Evolutionary conservation across 805 yeast species (phyloP).

Genomic region (Sungouiozyma ichnusensis): DNA sequence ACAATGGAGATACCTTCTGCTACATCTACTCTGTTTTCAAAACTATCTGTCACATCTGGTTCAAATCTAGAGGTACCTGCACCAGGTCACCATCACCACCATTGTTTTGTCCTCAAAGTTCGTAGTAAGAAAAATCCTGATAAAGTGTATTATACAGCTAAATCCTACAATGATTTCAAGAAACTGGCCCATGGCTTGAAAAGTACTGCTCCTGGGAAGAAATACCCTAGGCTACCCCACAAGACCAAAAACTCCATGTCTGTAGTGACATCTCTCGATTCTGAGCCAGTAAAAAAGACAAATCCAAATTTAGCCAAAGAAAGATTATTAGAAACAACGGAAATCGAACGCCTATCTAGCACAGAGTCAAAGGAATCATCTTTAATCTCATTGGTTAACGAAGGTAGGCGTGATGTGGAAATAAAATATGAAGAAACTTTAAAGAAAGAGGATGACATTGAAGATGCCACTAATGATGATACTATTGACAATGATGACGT

Average conservation of each 20-base stretch:
- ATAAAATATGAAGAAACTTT: not conserved
- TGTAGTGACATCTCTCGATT: constrained; percentile 6
- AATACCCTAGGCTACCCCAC: constrained; percentile 47
- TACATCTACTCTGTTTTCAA: constrained; percentile 20
- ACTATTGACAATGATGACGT: constrained; percentile 3
- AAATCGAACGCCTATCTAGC: not conserved
- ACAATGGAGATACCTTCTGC: constrained; percentile 15
- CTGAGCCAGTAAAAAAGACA: not conserved
- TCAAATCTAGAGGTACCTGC: not conserved
- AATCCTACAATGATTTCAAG: constrained; percentile 62
- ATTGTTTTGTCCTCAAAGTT: constrained; percentile 41
- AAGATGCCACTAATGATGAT: constrained; percentile 4
- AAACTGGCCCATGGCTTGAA: constrained; percentile 43
- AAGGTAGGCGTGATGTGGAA: not conserved
- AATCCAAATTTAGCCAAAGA: not conserved
- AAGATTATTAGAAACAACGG: not conserved
- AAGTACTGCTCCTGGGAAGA: constrained; percentile 57
- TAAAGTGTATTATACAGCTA: constrained; percentile 37
- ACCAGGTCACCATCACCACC: constrained; percentile 11
- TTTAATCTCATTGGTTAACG: not conserved
- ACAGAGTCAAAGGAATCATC: not conserved
- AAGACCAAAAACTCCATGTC: constrained; percentile 36
- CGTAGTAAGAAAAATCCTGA: constrained; percentile 25
- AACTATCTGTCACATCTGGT: constrained; percentile 11
- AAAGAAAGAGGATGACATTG: constrained; percentile 2